Base-by-base conservation (phyloP, 2,329 filamentous ascomycete genomes). In the Aspergillus sp. region DNA sequence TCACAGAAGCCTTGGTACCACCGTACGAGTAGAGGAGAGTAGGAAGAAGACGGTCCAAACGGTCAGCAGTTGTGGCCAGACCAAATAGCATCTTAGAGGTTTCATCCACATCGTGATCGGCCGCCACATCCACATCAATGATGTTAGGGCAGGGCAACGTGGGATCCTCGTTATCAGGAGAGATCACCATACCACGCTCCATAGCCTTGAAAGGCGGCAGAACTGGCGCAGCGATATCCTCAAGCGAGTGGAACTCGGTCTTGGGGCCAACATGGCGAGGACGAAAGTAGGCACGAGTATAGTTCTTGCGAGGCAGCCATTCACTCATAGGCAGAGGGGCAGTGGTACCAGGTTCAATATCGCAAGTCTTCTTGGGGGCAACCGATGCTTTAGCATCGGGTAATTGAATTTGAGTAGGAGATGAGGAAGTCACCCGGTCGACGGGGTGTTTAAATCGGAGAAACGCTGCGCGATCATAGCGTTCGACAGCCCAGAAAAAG, bases 221-320 rank as follows among this genome's bases (percentile, higher is more conserved):
- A 3, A 70, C 66, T 9, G 61, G 62, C 37, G 53, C 54, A n/a
- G 60, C 51, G 40, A 70, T 61, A 33, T 61, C 58, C 53, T 69
- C 67, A 36, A 70, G 44, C 2, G 66, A 61, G 39, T 54, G 56
- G 53, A 70, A 70, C 37, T 68, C 58, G 28, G 65, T 60, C 35
- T 64, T 55, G 29, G 64, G 53, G 50, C 53, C 55, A 35, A 68
- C 59, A 41, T 60, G 54, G 43, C 58, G 64, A 46, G 67, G 64
- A 36, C 66, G 67, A 52, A 70, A 59, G 51, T 69, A 69, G 47
- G 61, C 57, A 39, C 67, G 67, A 29, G 66, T 70, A 49, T 68
- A 70, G 53, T 70, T 69, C 60, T 70, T 70, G 57, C 64, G 66
- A 12, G 57, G 54, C 33, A 70, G 61, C 67, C 67, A 70, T 55